A percentile compares a stretch with the other conserved stretches of the same genome.
phyloP scores from a whole-genome alignment of 208 protist species.

The Trypanosoma brucei region DNA sequence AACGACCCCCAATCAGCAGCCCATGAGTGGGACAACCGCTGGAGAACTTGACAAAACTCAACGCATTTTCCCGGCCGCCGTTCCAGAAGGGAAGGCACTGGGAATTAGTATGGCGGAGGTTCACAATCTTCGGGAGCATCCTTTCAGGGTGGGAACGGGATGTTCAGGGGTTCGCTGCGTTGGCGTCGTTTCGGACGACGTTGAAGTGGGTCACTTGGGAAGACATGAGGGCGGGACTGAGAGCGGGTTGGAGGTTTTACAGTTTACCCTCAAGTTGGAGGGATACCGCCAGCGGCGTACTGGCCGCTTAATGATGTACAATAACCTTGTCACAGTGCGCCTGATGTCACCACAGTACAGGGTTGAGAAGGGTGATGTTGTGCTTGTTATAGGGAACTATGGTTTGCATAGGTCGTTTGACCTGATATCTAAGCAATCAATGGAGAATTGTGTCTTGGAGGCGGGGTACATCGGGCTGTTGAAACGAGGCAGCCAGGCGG shows the following conservation, averaged over 20 bases:
- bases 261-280: constrained; percentile 51
- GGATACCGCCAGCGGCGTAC: constrained; percentile 50
- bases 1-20: neutral
- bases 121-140: constrained; percentile 7
- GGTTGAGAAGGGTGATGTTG: constrained; percentile 49
- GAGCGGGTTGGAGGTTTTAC: constrained; percentile 29
- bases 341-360: constrained; percentile 22
- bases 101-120: constrained; percentile 6
- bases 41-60: neutral
- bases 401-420: constrained; percentile 63
- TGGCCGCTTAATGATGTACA: constrained; percentile 55
- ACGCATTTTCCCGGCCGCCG: neutral
- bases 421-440: constrained; percentile 56
- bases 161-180: constrained; percentile 16
- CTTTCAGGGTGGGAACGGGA: constrained; percentile 15
- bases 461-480: constrained; percentile 56
- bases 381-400: constrained; percentile 65
- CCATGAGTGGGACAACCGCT: neutral
- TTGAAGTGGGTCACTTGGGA: constrained; percentile 10
- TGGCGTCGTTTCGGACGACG: constrained; percentile 16
- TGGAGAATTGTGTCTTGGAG: constrained; percentile 71
- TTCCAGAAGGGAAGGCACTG: constrained; percentile 8
- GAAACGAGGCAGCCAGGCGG: neutral
- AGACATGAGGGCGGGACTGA: neutral
- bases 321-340: constrained; percentile 45